Evolutionary conservation across 163 green algal genomes (phyloP).

Genomic region (Prototheca wickerhamii): DNA sequence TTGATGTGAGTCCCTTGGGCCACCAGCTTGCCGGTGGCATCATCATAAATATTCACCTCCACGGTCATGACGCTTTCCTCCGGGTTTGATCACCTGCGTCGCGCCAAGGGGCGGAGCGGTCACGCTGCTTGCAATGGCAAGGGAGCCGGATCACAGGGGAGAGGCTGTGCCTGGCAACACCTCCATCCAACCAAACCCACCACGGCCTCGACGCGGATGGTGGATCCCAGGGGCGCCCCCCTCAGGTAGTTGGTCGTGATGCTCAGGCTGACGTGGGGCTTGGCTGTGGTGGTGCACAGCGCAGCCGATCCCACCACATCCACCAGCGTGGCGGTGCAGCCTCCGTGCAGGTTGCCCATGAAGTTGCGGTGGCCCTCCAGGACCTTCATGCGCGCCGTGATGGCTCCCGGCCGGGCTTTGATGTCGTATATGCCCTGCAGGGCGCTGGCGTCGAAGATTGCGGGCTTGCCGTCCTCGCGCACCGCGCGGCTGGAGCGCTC

Average conservation of each 20-base stretch:
- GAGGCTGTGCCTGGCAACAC: too few species aligned
- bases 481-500: too few species aligned
- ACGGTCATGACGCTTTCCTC: slow-evolving; percentile 11
- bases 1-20: slow-evolving; percentile 3
- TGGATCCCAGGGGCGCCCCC: slow-evolving; percentile 2
- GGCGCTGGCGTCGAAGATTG: background rate
- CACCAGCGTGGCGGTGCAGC: background rate
- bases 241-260: slow-evolving; percentile 23
- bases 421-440: slow-evolving; percentile 5
- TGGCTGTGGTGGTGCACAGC: background rate
- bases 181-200: too few species aligned
- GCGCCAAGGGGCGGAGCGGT: too few species aligned
- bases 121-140: too few species aligned
- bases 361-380: background rate
- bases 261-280: slow-evolving; percentile 16
- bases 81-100: slow-evolving; percentile 18
- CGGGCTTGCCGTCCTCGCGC: too few species aligned
- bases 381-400: background rate
- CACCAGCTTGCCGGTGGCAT: slow-evolving; percentile 2
- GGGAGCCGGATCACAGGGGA: too few species aligned
- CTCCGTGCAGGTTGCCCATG: slow-evolving; percentile 2
- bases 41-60: slow-evolving; percentile 1
- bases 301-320: background rate
- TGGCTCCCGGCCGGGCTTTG: background rate
- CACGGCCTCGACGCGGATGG: slow-evolving; percentile 5